Evolutionary conservation across 257 asterid genomes (phyloP), one percentile per base, ranked within the genome.

Genomic region (Nicotiana knightiana): DNA sequence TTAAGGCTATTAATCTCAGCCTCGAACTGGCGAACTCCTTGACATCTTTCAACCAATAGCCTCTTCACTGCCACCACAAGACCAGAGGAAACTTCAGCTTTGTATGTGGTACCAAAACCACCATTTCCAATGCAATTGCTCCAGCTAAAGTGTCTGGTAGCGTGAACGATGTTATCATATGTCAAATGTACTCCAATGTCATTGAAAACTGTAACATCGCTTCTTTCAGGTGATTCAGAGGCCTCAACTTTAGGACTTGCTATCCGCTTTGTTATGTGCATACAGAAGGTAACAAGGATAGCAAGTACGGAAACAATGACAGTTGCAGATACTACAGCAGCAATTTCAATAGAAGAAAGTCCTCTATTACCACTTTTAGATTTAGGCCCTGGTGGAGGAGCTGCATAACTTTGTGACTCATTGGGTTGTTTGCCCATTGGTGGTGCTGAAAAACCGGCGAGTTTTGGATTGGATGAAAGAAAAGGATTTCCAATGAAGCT

Each of bases 101-200:
- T 96, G 91, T 90, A 94, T 4, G 99, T 96, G 4, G 98, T 92
- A 35, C 98, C 99, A 70, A 96, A 96, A 18, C 98, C 99, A 24
- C 97, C 98, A 28, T 88, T 92, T 33, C 99, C 99, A 1, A 95
- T 95, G 85, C 99, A 93, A 82, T 93, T 92, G 81, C 90, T 91
- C 3, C 97, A 96, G 15, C 91, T 93, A 81, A 95, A 95, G 79
- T 91, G 83, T 39, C 91, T 93, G 0, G 98, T 93, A 6, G 97
- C 96, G 3, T 87, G 89, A 39, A 93, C 97, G n/a, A 95, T 95
- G 12, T 87, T 91, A 82, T 95, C 99, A 9, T 86, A 93, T 32
- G 93, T 90, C 39, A 95, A 80, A 2, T 94, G 96, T 59, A 86
- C 93, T 10, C 97, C 98, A 15, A 92, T 88, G 66, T 94, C 97